Conservation (phyloP, 495 filamentous ascomycete genomes). For the Neurospora sp. region DNA sequence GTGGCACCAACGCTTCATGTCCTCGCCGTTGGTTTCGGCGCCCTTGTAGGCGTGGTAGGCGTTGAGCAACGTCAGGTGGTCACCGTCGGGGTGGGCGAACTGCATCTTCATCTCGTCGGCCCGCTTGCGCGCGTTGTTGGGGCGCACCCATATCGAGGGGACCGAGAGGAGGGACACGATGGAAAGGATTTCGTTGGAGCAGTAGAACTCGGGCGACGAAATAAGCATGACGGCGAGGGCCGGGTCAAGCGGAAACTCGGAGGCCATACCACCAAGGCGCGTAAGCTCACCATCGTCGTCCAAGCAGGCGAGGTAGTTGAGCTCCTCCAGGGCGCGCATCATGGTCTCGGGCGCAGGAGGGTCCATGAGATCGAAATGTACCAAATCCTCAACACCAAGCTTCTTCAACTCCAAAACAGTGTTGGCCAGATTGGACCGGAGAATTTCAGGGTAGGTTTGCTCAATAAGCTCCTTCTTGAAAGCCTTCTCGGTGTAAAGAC, state of each 20-base stretch:
- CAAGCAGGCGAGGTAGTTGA: conserved; percentile 93
- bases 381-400: conserved; percentile 87
- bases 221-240: conserved; percentile 97
- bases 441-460: conserved; percentile 90
- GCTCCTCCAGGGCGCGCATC: conserved; percentile 95
- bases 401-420: conserved; percentile 98
- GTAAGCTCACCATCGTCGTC: conserved; percentile 95
- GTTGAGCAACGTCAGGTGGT: conserved; percentile 93
- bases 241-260: conserved; percentile 93
- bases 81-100: conserved; percentile 87
- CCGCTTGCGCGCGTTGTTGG: conserved; percentile 70
- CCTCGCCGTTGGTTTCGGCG: conserved; percentile 52
- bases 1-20: conserved; percentile 86
- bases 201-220: conserved; percentile 93
- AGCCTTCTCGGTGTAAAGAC: conserved; percentile 87
- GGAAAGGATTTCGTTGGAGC: conserved; percentile 95
- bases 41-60: conserved; percentile 96
- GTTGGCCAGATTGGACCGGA: conserved; percentile 85
- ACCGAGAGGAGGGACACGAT: conserved; percentile 91
- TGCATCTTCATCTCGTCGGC: conserved; percentile 96
- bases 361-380: conserved; percentile 98
- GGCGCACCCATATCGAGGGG: conserved; percentile 87
- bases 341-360: conserved; percentile 96
- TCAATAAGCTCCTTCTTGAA: conserved; percentile 98
- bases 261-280: conserved; percentile 71